Evolutionary conservation across 1,284 basidiomycete genomes (phyloP).

Genomic region (Heliocybe sulcata): DNA sequence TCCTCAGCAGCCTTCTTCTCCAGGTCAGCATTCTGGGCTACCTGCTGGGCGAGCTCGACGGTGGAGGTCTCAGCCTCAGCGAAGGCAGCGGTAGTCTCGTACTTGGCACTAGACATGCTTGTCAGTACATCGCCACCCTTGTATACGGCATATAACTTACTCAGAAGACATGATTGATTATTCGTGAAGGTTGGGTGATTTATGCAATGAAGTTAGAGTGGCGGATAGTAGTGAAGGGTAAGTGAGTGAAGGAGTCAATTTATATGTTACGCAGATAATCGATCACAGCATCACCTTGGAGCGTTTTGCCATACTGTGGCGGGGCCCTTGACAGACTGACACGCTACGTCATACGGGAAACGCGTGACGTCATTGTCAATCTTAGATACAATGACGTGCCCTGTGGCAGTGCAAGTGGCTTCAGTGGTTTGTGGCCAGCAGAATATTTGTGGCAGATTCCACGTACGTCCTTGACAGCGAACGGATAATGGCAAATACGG

Average conservation of each 20-base stretch:
- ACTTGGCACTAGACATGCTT: slow-evolving; percentile 17
- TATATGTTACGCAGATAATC: not conserved
- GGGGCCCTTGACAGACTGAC: not conserved
- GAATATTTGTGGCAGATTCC: not conserved
- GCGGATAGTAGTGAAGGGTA: not conserved
- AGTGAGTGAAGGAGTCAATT: not conserved
- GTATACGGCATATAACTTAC: slow-evolving; percentile 1
- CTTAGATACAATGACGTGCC: not conserved
- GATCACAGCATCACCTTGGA: slow-evolving; percentile 4
- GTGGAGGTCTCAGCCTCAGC: slow-evolving; percentile 42
- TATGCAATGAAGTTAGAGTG: not conserved
- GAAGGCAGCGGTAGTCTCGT: slow-evolving; percentile 42
- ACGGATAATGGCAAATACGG: not conserved
- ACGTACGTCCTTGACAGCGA: not conserved
- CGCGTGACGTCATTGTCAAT: not conserved
- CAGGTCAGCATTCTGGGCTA: slow-evolving; percentile 37
- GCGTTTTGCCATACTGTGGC: not conserved
- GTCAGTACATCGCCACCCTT: not conserved
- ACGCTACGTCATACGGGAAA: slow-evolving; percentile 7
- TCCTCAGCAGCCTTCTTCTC: slow-evolving; percentile 36
- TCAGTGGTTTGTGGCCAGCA: too few species aligned
- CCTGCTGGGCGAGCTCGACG: slow-evolving; percentile 26
- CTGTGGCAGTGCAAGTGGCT: too few species aligned
- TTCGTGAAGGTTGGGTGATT: not conserved
- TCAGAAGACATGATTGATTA: slow-evolving; percentile 5